Conservation (phyloP, 805 yeast species). For the Ogataea philodendri region DNA sequence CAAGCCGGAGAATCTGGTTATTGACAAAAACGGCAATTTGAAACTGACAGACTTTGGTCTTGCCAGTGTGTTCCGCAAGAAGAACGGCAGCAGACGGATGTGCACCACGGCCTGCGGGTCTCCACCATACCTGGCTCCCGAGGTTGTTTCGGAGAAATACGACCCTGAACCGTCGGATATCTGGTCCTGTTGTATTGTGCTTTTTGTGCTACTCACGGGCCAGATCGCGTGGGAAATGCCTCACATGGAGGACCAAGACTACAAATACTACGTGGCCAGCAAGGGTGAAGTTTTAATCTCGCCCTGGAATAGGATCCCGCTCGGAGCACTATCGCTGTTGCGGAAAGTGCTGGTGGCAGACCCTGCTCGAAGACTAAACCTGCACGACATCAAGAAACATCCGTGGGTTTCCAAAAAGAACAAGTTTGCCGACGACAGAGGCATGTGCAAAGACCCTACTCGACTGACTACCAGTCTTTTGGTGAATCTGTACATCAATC, state of each 20-base stretch:
- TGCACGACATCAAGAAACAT: conserved; percentile 45
- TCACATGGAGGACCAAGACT: conserved; percentile 46
- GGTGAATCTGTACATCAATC: conserved; percentile 49
- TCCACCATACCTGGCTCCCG: conserved; percentile 81
- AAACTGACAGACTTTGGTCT: conserved; percentile 78
- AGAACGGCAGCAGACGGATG: conserved; percentile 44
- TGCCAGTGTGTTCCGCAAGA: conserved; percentile 57
- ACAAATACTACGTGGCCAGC: conserved; percentile 31
- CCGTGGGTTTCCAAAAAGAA: conserved; percentile 54
- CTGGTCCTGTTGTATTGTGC: conserved; percentile 68
- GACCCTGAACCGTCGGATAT: conserved; percentile 58
- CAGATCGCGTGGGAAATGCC: conserved; percentile 76
- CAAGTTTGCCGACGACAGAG: conserved; percentile 42
- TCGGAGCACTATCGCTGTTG: conserved; percentile 48
- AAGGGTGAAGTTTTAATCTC: conserved; percentile 46
- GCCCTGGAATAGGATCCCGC: conserved; percentile 57
- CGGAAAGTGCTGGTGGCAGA: conserved; percentile 51
- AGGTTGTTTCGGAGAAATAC: conserved; percentile 49
- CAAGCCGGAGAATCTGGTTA: conserved; percentile 65
- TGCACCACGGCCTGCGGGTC: conserved; percentile 63
- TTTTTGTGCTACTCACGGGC: conserved; percentile 63
- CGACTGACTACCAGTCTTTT: conserved; percentile 50
- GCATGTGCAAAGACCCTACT: conserved; percentile 53
- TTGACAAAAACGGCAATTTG: conserved; percentile 62
- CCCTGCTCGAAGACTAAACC: conserved; percentile 42